Percentiles rank a stretch among this genome's conserved stretches.
phyloP scores from a whole-genome alignment of 768 basidiomycete species.

The Chiua virens region DNA sequence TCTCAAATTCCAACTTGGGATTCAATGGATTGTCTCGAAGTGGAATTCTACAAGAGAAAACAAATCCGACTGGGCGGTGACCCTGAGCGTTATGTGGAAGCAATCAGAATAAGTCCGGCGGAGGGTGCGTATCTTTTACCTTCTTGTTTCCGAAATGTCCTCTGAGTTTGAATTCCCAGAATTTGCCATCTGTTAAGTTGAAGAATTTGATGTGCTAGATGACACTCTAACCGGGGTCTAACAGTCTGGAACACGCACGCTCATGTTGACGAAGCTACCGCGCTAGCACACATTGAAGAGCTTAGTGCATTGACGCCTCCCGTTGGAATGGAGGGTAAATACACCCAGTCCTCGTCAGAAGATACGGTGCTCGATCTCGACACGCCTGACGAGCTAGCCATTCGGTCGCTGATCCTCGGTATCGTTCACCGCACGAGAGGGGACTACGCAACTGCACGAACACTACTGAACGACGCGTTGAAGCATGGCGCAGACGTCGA shows the following conservation, averaged over 20 bases:
- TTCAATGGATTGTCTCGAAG: slow-evolving; percentile 35
- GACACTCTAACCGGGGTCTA: slow-evolving; percentile 1
- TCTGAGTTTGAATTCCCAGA: slow-evolving; percentile 40
- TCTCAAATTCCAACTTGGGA: not conserved
- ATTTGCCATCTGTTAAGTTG: slow-evolving; percentile 62
- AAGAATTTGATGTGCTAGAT: not conserved
- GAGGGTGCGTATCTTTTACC: slow-evolving; percentile 51
- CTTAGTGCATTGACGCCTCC: slow-evolving; percentile 51
- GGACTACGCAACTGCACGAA: slow-evolving; percentile 43
- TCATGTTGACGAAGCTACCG: slow-evolving; percentile 54
- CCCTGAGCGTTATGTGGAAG: slow-evolving; percentile 48
- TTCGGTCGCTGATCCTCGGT: slow-evolving; percentile 69
- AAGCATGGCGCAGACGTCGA: slow-evolving; percentile 39
- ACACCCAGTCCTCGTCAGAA: not conserved
- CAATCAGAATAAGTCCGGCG: slow-evolving; percentile 65
- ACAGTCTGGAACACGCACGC: slow-evolving; percentile 79
- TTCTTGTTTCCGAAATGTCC: not conserved
- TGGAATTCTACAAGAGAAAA: slow-evolving; percentile 74
- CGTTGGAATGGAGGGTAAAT: slow-evolving; percentile 32
- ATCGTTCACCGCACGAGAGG: slow-evolving; percentile 60
- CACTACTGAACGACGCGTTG: slow-evolving; percentile 53
- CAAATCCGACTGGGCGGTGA: slow-evolving; percentile 55
- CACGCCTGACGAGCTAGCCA: slow-evolving; percentile 67
- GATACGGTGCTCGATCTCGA: slow-evolving; percentile 46
- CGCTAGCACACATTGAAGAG: slow-evolving; percentile 59